phyloP scores from a whole-genome alignment of 805 yeast species.

The Nakazawaea ishiwadae region DNA sequence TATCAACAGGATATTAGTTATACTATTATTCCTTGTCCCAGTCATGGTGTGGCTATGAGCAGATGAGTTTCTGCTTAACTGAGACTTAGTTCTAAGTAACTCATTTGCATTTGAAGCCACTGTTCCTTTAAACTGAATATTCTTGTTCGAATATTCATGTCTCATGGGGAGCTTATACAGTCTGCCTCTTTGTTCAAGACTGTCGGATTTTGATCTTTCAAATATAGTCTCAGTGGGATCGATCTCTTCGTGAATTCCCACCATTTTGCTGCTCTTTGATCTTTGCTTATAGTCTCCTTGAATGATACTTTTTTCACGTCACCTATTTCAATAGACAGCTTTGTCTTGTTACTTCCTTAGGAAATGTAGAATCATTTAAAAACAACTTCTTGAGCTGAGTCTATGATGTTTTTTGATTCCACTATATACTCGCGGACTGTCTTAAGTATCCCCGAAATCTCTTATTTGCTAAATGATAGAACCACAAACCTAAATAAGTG shows the following conservation, averaged over 20 bases:
- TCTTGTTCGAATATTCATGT: conserved; percentile 22
- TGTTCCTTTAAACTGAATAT: conserved; percentile 16
- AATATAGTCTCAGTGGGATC: background rate
- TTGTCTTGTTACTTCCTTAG: too few species aligned
- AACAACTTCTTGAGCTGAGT: too few species aligned
- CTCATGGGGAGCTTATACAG: conserved; percentile 24
- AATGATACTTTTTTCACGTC: too few species aligned
- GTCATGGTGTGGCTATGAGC: conserved; percentile 2
- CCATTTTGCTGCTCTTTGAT: background rate
- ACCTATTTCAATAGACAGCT: too few species aligned
- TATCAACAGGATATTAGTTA: conserved; percentile 3
- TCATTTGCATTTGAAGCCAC: conserved; percentile 8
- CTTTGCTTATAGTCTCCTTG: background rate
- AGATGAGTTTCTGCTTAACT: conserved; percentile 9
- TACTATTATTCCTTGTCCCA: conserved; percentile 8
- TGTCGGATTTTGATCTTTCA: background rate
- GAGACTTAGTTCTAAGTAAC: conserved; percentile 8
- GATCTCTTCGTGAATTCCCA: background rate
- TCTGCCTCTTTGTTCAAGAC: conserved; percentile 22
- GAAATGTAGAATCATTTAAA: too few species aligned
- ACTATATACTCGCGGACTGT: too few species aligned
- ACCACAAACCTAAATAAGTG: too few species aligned
- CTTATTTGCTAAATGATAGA: too few species aligned
- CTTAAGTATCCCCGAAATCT: too few species aligned
- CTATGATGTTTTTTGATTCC: too few species aligned